Percentiles rank a stretch among this genome's conserved stretches.
Evolutionary conservation across 2,329 filamentous ascomycete species (phyloP).

Genomic region (Nemania bipapillata): DNA sequence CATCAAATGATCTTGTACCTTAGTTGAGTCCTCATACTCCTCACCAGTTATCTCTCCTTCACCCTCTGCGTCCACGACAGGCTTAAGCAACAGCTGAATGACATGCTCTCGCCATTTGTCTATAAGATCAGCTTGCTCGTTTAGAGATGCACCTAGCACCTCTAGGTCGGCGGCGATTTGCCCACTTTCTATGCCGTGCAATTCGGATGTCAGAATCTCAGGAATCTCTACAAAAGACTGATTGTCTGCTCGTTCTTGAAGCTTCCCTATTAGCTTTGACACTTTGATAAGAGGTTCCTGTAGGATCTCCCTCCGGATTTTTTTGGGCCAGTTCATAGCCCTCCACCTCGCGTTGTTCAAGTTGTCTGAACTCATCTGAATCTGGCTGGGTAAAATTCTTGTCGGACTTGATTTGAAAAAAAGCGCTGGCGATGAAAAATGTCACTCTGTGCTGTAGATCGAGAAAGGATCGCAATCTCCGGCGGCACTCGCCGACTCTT

Average conservation of each 20-base stretch:
- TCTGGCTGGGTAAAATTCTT: slow-evolving; percentile 70
- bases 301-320: slow-evolving; percentile 81
- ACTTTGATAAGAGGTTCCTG: slow-evolving; percentile 65
- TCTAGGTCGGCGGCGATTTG: slow-evolving; percentile 73
- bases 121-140: slow-evolving; percentile 76
- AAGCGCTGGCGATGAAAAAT: slow-evolving; percentile 86
- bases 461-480: slow-evolving; percentile 75
- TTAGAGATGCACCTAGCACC: slow-evolving; percentile 72
- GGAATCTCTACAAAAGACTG: slow-evolving; percentile 72
- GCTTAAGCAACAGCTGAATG: slow-evolving; percentile 75
- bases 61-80: slow-evolving; percentile 85
- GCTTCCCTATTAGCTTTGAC: slow-evolving; percentile 69
- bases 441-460: slow-evolving; percentile 83
- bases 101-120: slow-evolving; percentile 80
- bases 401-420: slow-evolving; percentile 84
- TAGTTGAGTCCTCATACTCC: slow-evolving; percentile 88
- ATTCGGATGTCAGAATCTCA: slow-evolving; percentile 63
- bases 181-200: slow-evolving; percentile 77
- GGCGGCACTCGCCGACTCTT: slow-evolving; percentile 68
- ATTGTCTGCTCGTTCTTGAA: slow-evolving; percentile 64
- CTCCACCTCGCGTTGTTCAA: slow-evolving; percentile 76
- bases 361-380: slow-evolving; percentile 71
- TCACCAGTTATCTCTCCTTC: slow-evolving; percentile 81
- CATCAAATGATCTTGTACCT: slow-evolving; percentile 87
- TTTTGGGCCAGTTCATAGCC: slow-evolving; percentile 83